Percentiles rank a stretch among this genome's conserved stretches.
These are phyloP conservation scores for Cyberlindnera amylophila DNA, from an alignment of 805 yeast species.

Conservation along the genomic window DNA sequence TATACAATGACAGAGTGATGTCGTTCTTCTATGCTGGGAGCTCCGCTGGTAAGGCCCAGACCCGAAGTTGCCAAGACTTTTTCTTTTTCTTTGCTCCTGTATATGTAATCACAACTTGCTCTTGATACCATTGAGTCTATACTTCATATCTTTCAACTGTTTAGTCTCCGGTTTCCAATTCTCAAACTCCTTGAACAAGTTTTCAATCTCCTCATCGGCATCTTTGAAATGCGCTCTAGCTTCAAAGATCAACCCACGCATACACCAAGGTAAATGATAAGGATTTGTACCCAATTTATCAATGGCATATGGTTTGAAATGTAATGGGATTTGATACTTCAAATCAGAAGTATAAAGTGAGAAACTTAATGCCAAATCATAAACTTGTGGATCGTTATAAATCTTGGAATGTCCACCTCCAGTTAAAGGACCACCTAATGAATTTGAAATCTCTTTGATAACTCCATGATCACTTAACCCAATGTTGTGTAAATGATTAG, in stretches of 20 bases:
- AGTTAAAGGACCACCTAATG: conserved; percentile 84
- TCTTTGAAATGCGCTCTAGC: conserved; percentile 44
- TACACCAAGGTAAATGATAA: conserved; percentile 87
- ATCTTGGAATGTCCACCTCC: conserved; percentile 94
- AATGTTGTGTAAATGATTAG: conserved; percentile 67
- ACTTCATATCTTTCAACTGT: conserved; percentile 77
- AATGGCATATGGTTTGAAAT: conserved; percentile 46
- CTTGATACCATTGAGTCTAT: conserved; percentile 58
- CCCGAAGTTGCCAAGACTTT: too few relatives aligned
- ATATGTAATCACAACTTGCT: too few relatives aligned
- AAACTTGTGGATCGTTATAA: conserved; percentile 81
- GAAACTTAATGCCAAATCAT: conserved; percentile 72
- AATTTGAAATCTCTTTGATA: conserved; percentile 72
- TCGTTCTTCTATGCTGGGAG: too few relatives aligned
- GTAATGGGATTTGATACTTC: conserved; percentile 36
- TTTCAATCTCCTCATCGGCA: conserved; percentile 54
- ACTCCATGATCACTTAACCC: conserved; percentile 87
- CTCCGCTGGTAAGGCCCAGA: too few relatives aligned
- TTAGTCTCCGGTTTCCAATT: conserved; percentile 86
- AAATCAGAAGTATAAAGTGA: conserved; percentile 70
- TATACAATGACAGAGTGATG: too few relatives aligned
- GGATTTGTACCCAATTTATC: conserved; percentile 75
- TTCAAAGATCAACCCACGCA: conserved; percentile 76
- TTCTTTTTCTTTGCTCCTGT: too few relatives aligned
- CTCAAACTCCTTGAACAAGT: conserved; percentile 68